Conservation (phyloP, 192 early-diverging fungal genomes). For the Backusella mclennaniae region DNA sequence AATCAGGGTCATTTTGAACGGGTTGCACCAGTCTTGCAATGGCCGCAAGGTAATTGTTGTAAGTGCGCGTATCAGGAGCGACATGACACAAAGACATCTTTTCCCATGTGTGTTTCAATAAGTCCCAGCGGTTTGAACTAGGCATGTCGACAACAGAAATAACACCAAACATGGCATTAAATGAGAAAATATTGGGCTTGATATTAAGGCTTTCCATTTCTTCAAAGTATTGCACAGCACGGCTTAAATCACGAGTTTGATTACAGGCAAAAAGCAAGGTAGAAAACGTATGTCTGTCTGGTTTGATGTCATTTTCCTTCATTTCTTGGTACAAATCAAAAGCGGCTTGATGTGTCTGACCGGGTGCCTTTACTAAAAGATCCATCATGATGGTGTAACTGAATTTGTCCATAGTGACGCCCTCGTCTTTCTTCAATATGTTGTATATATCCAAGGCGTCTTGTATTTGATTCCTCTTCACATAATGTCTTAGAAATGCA, state of each 20-base stretch:
- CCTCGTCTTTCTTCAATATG: conserved; percentile 15
- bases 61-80: conserved; percentile 20
- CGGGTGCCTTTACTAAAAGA: conserved; percentile 24
- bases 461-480: conserved; percentile 25
- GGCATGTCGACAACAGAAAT: not conserved
- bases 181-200: conserved; percentile 18
- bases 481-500: conserved; percentile 13
- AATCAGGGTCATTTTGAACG: not conserved
- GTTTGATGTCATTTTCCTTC: conserved; percentile 20
- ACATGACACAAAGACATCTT: conserved; percentile 9
- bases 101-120: conserved; percentile 5
- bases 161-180: conserved; percentile 22
- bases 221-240: conserved; percentile 16
- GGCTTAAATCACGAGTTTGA: not conserved
- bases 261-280: conserved; percentile 13
- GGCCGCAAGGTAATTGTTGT: conserved; percentile 19
- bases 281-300: conserved; percentile 25
- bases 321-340: conserved; percentile 36
- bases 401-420: conserved; percentile 19
- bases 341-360: conserved; percentile 6
- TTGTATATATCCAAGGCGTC: conserved; percentile 31
- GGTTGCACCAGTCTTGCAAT: conserved; percentile 14
- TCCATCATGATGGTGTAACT: conserved; percentile 41
- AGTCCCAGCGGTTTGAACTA: not conserved
- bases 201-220: conserved; percentile 22